Percentiles rank a stretch among this genome's conserved stretches.
phyloP scores from a whole-genome alignment of 2,329 filamentous ascomycete genomes.

The Zalaria sp. region DNA sequence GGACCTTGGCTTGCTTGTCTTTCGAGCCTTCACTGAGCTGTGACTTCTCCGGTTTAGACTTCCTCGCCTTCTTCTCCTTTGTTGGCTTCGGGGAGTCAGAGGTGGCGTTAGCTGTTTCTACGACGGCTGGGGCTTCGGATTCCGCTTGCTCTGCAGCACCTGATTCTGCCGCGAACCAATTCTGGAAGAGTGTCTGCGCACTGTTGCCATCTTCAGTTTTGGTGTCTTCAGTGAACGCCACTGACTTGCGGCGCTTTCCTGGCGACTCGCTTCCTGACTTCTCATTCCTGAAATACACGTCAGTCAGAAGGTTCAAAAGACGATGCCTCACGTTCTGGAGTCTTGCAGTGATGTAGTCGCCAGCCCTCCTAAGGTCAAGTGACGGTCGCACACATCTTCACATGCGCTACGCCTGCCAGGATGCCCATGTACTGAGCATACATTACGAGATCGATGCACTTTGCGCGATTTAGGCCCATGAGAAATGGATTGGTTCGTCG shows the following conservation, averaged over 20 bases:
- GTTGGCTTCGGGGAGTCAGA: background rate
- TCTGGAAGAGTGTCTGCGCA: constrained; percentile 36
- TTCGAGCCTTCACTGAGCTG: constrained; percentile 9
- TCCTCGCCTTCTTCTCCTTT: constrained; percentile 18
- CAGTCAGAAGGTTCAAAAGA: too few relatives aligned
- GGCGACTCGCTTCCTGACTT: too few relatives aligned
- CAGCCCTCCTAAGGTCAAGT: too few relatives aligned
- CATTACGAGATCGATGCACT: too few relatives aligned
- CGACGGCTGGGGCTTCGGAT: constrained; percentile 7
- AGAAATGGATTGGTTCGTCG: too few relatives aligned
- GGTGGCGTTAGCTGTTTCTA: constrained; percentile 12
- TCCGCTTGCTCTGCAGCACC: background rate
- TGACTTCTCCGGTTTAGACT: constrained; percentile 11
- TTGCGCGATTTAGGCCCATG: too few relatives aligned
- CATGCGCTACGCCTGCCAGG: too few relatives aligned
- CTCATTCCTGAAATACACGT: too few relatives aligned
- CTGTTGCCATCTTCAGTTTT: constrained; percentile 44
- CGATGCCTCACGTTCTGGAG: too few relatives aligned
- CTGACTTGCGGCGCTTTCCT: constrained; percentile 37
- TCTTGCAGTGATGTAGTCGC: too few relatives aligned
- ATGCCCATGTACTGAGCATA: too few relatives aligned
- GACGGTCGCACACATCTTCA: too few relatives aligned
- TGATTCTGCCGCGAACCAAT: constrained; percentile 25
- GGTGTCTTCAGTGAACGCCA: constrained; percentile 50
- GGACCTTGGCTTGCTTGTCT: constrained; percentile 13